Percentiles rank a stretch among this genome's conserved stretches.
Conservation (phyloP, 768 basidiomycete genomes). For the Rhodocollybia butyracea region DNA sequence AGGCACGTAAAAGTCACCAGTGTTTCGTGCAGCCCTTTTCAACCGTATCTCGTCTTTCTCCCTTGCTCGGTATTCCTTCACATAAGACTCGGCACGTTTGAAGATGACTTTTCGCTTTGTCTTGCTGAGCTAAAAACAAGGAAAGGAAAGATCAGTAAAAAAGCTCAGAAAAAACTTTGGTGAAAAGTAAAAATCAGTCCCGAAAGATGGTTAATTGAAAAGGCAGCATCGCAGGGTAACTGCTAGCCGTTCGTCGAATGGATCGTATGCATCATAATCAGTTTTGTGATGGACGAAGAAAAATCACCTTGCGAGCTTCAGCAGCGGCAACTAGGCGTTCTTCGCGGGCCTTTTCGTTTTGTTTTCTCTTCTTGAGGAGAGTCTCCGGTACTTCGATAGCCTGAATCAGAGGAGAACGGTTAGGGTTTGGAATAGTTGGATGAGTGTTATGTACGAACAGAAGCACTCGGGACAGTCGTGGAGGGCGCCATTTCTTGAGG, state of each 20-base stretch:
- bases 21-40: constrained; percentile 86
- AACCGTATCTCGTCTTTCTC: constrained; percentile 97
- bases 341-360: constrained; percentile 94
- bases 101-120: constrained; percentile 97
- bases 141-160: constrained; percentile 5
- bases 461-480: constrained; percentile 58
- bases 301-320: constrained; percentile 81
- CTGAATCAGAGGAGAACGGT: constrained; percentile 32
- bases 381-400: constrained; percentile 98
- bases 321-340: constrained; percentile 82
- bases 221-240: constrained; percentile 66
- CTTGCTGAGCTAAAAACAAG: constrained; percentile 62
- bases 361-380: constrained; percentile 98
- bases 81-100: constrained; percentile 98
- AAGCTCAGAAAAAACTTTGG: not conserved
- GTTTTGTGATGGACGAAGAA: constrained; percentile 12
- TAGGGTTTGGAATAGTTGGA: constrained; percentile 19
- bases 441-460: constrained; percentile 36
- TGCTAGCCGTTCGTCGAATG: constrained; percentile 78
- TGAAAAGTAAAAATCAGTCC: constrained; percentile 53
- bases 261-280: constrained; percentile 80
- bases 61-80: constrained; percentile 90
- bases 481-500: constrained; percentile 47
- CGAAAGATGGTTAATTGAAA: constrained; percentile 93
- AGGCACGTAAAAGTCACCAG: constrained; percentile 97